Conservation (phyloP, 257 asterid genomes). For the Nicotiana knightiana region DNA sequence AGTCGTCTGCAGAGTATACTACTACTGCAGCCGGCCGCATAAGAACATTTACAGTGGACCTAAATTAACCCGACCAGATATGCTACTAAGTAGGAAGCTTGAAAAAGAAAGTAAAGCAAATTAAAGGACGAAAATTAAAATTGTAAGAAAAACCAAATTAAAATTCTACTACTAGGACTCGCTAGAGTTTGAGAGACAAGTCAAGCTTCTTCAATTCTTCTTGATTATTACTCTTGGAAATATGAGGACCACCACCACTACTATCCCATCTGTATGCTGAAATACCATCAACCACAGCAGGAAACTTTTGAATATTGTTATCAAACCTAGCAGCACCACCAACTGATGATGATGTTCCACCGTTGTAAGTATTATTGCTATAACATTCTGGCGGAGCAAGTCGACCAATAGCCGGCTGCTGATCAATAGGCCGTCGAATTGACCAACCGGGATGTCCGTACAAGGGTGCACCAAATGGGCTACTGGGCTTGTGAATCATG, state of each 20-base stretch:
- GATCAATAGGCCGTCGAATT: constrained; percentile 36
- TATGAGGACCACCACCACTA: constrained; percentile 10
- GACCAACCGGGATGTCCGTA: constrained; percentile 41
- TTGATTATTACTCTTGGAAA: constrained; percentile 21
- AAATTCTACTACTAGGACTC: not conserved
- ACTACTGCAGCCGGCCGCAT: not conserved
- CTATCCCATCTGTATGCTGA: constrained; percentile 38
- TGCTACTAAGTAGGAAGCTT: not conserved
- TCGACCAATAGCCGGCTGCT: constrained; percentile 46
- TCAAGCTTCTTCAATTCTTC: constrained; percentile 63
- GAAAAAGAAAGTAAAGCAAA: not conserved
- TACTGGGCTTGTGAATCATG: constrained; percentile 59
- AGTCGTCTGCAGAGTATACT: not conserved
- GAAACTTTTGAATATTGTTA: constrained; percentile 27
- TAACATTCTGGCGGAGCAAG: constrained; percentile 25
- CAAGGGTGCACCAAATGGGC: not conserved
- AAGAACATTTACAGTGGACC: constrained; percentile 3
- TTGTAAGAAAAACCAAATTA: not conserved
- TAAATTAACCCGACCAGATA: not conserved
- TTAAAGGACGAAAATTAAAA: not conserved
- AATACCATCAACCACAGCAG: constrained; percentile 28
- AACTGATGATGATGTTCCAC: constrained; percentile 24
- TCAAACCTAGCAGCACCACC: constrained; percentile 54
- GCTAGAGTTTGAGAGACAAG: constrained; percentile 67
- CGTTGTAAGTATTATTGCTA: constrained; percentile 12